A percentile compares a stretch with the other conserved stretches of the same genome.
These are phyloP conservation scores for Populus tomentosa DNA, from an alignment of 441 rosid genomes.

Conservation along the genomic window DNA sequence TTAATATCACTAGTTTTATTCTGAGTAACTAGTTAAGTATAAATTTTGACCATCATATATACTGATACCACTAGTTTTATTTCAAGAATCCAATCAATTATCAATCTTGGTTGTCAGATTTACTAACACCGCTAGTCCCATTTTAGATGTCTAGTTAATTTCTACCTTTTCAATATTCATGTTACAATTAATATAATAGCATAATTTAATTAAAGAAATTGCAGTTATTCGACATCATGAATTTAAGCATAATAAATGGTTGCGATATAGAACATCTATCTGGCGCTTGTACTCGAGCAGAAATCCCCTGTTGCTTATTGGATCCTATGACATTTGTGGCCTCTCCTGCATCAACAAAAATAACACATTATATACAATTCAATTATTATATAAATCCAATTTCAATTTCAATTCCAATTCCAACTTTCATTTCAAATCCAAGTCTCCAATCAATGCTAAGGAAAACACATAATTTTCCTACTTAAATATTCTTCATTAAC, in stretches of 20 bases:
- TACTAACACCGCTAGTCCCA: accelerated
- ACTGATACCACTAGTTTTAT: not conserved
- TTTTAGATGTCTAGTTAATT: not conserved
- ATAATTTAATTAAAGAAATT: not conserved
- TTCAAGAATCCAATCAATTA: not conserved
- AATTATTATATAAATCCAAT: no score
- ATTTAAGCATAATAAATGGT: not conserved
- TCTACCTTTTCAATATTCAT: not conserved
- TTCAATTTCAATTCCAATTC: no score
- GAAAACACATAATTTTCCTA: no score
- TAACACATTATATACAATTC: no score
- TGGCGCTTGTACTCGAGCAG: accelerated
- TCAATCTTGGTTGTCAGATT: no score
- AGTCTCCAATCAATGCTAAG: no score
- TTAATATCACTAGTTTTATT: accelerated
- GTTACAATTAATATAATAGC: not conserved
- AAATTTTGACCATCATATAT: not conserved
- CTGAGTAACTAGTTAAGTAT: accelerated
- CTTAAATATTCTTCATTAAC: no score
- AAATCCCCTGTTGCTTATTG: accelerated
- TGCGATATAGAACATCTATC: accelerated
- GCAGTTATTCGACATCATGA: not conserved
- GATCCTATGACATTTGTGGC: accelerated
- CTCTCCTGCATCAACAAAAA: accelerated
- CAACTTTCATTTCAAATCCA: no score